phyloP scores from a whole-genome alignment of 1,284 basidiomycete species.

The Naganishia albida region DNA sequence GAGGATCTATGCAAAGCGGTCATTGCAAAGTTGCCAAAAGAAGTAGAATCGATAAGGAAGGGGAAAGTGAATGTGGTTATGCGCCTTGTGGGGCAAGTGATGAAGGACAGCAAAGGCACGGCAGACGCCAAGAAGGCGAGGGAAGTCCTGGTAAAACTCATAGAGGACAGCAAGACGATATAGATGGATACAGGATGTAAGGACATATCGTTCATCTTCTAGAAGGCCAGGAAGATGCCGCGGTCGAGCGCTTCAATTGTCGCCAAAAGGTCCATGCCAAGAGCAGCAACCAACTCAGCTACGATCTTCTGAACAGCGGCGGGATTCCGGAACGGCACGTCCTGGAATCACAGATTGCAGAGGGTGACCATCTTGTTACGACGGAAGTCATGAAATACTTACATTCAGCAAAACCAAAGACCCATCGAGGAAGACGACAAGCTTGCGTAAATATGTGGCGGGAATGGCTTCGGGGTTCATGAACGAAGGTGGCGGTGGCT shows the following conservation, averaged over 20 bases:
- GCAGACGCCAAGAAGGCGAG: conserved; percentile 62
- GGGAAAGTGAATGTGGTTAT: conserved; percentile 83
- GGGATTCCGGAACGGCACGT: conserved; percentile 38
- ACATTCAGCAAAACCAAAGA: conserved; percentile 35
- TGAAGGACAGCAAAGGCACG: conserved; percentile 77
- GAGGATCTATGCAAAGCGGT: conserved; percentile 64
- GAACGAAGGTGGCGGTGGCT: conserved; percentile 48
- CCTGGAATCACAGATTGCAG: conserved; percentile 29
- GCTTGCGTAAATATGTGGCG: conserved; percentile 34
- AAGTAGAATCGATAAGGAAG: conserved; percentile 67
- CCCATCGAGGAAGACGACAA: conserved; percentile 41
- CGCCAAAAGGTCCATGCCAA: conserved; percentile 41
- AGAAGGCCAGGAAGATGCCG: conserved; percentile 24
- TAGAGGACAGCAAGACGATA: conserved; percentile 31
- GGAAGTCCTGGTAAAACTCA: conserved; percentile 44
- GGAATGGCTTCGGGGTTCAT: conserved; percentile 37
- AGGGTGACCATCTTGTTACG: not conserved
- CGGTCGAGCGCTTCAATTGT: conserved; percentile 9
- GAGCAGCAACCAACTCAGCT: conserved; percentile 43
- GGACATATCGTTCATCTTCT: not conserved
- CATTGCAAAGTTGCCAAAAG: conserved; percentile 68
- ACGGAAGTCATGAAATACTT: not conserved
- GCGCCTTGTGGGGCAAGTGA: conserved; percentile 83
- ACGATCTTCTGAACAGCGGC: conserved; percentile 33
- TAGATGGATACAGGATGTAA: not conserved